Conservation (phyloP, 164 flowering plant species). For the Vitis labrusca region DNA sequence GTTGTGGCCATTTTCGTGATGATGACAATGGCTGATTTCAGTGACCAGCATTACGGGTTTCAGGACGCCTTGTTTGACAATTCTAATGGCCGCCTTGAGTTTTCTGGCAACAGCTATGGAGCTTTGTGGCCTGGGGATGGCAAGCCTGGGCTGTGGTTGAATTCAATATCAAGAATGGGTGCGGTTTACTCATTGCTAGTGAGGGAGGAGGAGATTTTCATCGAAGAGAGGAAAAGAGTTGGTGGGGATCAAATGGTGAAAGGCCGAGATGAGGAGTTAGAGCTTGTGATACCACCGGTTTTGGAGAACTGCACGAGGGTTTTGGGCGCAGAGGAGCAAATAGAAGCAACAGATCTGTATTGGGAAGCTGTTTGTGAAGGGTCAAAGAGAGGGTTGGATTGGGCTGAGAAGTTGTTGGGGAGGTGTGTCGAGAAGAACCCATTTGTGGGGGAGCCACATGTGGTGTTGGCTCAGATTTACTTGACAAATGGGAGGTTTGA, state of each 20-base stretch:
- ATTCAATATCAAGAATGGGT: slow-evolving; percentile 78
- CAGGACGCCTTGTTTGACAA: slow-evolving; percentile 81
- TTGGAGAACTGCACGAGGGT: slow-evolving; percentile 64
- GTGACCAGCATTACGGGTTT: slow-evolving; percentile 80
- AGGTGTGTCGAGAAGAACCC: slow-evolving; percentile 74
- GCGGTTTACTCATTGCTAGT: slow-evolving; percentile 62
- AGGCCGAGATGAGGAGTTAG: slow-evolving; percentile 62
- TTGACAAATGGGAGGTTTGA: slow-evolving; percentile 62
- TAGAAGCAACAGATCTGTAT: slow-evolving; percentile 70
- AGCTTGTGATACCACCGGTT: slow-evolving; percentile 80
- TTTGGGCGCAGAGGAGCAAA: slow-evolving; percentile 66
- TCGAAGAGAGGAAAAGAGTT: slow-evolving; percentile 38
- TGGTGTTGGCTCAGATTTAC: slow-evolving; percentile 71
- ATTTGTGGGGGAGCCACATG: slow-evolving; percentile 86
- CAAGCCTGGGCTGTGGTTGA: slow-evolving; percentile 93
- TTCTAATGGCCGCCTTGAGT: slow-evolving; percentile 58
- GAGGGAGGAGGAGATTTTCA: slow-evolving; percentile 74
- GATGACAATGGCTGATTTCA: slow-evolving; percentile 94
- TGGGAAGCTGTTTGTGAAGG: slow-evolving; percentile 75
- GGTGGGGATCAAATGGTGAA: slow-evolving; percentile 6
- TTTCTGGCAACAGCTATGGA: slow-evolving; percentile 45
- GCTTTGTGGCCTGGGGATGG: slow-evolving; percentile 92
- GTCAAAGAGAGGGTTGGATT: slow-evolving; percentile 36
- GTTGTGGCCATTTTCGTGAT: slow-evolving; percentile 64
- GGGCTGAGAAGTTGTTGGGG: slow-evolving; percentile 57